These are phyloP conservation scores for Teratosphaeria epicoccoides DNA, from an alignment of 2,329 filamentous ascomycete species.

Conservation along the genomic window DNA sequence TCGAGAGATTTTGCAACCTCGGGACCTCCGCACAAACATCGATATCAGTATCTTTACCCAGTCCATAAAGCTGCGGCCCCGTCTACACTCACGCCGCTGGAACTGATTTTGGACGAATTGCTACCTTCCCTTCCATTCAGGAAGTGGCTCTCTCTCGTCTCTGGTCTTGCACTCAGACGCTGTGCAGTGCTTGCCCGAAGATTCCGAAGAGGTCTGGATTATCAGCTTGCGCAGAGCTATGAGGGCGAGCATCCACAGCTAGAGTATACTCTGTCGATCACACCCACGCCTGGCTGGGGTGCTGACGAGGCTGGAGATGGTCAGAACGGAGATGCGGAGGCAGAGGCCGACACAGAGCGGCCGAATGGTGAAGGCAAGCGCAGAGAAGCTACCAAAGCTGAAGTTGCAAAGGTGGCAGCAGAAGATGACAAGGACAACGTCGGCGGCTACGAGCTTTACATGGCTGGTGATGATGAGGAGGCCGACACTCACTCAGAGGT, in stretches of 20 bases:
- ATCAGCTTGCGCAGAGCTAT: conserved; percentile 83
- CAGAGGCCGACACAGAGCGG: conserved; percentile 46
- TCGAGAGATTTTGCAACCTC: conserved; percentile 35
- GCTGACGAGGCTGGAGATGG: conserved; percentile 45
- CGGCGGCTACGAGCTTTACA: conserved; percentile 80
- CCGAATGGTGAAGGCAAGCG: conserved; percentile 27
- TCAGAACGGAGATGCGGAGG: conserved; percentile 28
- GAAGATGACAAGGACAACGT: conserved; percentile 49
- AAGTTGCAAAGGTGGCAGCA: conserved; percentile 18
- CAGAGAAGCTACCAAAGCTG: conserved; percentile 1
- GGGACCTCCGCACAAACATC: conserved; percentile 86
- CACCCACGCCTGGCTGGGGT: conserved; percentile 77
- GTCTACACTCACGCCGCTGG: conserved; percentile 44
- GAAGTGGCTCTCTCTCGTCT: conserved; percentile 79
- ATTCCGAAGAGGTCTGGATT: conserved; percentile 80
- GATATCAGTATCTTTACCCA: conserved; percentile 62
- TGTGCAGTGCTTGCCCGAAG: conserved; percentile 72
- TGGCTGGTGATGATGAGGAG: conserved; percentile 62
- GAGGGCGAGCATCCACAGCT: conserved; percentile 61
- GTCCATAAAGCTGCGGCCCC: conserved; percentile 3
- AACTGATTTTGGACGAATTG: conserved; percentile 69
- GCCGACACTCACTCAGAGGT: conserved; percentile 33
- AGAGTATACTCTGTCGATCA: conserved; percentile 79
- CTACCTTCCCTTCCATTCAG: conserved; percentile 78
- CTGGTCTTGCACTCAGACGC: conserved; percentile 60